Conservation (phyloP, 148 eudicot genomes). For the Fagopyrum esculentum region DNA sequence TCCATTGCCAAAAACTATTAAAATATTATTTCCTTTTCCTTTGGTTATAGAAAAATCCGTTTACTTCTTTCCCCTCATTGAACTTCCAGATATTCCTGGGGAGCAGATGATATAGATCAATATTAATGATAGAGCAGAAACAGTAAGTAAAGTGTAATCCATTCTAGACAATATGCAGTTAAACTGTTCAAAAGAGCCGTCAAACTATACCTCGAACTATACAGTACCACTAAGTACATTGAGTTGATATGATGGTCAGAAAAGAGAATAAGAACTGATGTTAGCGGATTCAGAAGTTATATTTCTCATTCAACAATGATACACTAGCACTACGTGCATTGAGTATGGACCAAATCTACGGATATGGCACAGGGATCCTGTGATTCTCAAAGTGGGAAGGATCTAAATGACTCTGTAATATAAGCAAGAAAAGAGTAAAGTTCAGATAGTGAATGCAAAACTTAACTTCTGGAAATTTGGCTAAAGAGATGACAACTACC, state of each 20-base stretch:
- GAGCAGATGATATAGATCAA: not conserved
- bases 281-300: too few relatives aligned
- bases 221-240: too few relatives aligned
- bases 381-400: not conserved
- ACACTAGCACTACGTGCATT: not conserved
- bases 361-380: not conserved
- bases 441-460: not conserved
- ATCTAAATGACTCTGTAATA: too few relatives aligned
- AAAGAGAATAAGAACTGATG: too few relatives aligned
- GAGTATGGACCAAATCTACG: not conserved
- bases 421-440: not conserved
- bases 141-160: not conserved
- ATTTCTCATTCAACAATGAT: too few relatives aligned
- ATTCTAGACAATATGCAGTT: too few relatives aligned
- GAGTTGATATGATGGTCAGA: too few relatives aligned
- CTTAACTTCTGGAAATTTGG: too few relatives aligned
- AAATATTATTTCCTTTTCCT: not conserved
- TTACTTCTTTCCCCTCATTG: not conserved
- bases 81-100: not conserved
- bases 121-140: not conserved
- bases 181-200: too few relatives aligned
- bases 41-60: not conserved
- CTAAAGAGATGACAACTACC: not conserved
- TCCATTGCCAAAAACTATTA: slow-evolving; percentile 29
- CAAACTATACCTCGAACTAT: too few relatives aligned